Evolutionary conservation across 73 alveolate species (phyloP).

Genomic region (Paramecium octaurelia): DNA sequence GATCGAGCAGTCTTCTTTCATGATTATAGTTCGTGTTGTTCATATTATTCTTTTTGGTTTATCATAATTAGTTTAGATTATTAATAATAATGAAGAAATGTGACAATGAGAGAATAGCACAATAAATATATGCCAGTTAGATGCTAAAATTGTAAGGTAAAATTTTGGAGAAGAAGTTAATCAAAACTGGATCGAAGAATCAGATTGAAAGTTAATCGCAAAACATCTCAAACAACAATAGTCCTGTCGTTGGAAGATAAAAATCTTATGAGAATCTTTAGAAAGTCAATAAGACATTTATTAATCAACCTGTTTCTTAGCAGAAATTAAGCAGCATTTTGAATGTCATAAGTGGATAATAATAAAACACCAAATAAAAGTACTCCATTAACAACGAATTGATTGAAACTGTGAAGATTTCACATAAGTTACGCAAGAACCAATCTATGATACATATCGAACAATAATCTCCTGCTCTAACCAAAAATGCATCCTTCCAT

Average conservation of each 20-base stretch:
- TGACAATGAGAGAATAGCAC: constrained; percentile 43
- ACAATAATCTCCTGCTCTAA: not conserved
- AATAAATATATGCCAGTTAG: not conserved
- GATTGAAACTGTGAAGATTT: constrained; percentile 27
- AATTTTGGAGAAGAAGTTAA: constrained; percentile 16
- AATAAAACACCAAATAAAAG: not conserved
- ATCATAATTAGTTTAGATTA: not conserved
- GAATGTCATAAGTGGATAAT: constrained; percentile 6
- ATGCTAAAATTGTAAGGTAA: constrained; percentile 11
- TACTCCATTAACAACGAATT: constrained; percentile 22
- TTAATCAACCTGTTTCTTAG: not conserved
- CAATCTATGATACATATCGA: constrained; percentile 43
- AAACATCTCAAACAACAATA: constrained; percentile 37
- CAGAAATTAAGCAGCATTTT: constrained; percentile 1
- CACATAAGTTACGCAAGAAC: constrained; percentile 14
- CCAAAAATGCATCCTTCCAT: constrained; percentile 38
- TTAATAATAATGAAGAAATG: not conserved
- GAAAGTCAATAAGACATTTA: constrained; percentile 6
- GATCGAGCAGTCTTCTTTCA: not conserved
- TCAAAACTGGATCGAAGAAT: not conserved
- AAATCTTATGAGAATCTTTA: not conserved
- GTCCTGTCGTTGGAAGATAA: constrained; percentile 50
- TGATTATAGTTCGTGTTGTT: not conserved
- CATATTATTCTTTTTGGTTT: not conserved
- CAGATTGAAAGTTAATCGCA: constrained; percentile 13